Base-by-base conservation (phyloP, 805 yeast species). In the Saturnispora bothae region DNA sequence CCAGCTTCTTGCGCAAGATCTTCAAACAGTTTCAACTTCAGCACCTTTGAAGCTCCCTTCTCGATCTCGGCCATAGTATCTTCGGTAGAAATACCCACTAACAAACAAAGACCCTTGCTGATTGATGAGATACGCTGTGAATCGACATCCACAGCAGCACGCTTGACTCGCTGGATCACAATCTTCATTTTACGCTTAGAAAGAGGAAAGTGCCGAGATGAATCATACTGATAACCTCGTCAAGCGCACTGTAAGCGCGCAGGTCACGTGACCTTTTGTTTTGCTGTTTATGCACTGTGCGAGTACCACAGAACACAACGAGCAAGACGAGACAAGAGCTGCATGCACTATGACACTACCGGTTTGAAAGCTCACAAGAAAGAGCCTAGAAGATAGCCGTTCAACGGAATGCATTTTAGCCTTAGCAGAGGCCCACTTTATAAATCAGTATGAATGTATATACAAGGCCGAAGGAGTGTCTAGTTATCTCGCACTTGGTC, bases 81-180 rank as follows among this genome's bases (percentile, higher is more conserved):
- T 8, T 73, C 78, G 1, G 73, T 74, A 14, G 85, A 73, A 15
- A 92, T 77, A 0, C 98, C 97, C 2, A 92, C 86, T 12, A 92
- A 66, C 2, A 89, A 65, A 68, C 88, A 64, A 23, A 86, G 63
- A 0, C 97, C 97, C 42, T 69, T 67, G 20, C 67, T 67, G 34
- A 89, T 86, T 76, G 73, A 64, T 1, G 96, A 85, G 1, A 88
- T 71, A 0, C 82, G 65, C 36, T 68, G 53, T 7, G 66, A 63
- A 36, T 86, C 84, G 1, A 92, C 98, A 0, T 84, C 73, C 0
- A 92, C 98, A 0, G 95, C 80, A 0, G 96, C 97, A 33, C 71
- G 68, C 44, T 81, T 83, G 5, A 89, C 97, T 52, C 83, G 76
- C 54, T 92, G 98, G 25, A 92, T 73, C 1, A 92, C 95, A 3